These are phyloP conservation scores for Penicillium sp. DNA, from an alignment of 2,329 filamentous ascomycete genomes.

Conservation along the genomic window DNA sequence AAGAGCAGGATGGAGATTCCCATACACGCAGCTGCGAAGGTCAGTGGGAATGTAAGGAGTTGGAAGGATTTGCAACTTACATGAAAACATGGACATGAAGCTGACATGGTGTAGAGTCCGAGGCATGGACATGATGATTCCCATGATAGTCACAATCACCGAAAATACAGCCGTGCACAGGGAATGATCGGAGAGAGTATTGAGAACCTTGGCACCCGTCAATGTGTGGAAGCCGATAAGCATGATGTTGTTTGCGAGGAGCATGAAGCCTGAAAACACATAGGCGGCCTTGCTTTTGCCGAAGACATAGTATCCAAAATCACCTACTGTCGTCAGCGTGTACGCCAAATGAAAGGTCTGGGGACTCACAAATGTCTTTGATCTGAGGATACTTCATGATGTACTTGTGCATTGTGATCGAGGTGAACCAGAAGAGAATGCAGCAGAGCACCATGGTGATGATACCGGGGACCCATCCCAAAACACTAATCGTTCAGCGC, in stretches of 20 bases:
- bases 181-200: conserved; percentile 52
- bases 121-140: conserved; percentile 49
- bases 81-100: conserved; percentile 54
- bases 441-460: conserved; percentile 46
- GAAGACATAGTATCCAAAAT: conserved; percentile 52
- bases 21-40: conserved; percentile 45
- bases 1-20: conserved; percentile 53
- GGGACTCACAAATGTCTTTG: conserved; percentile 47
- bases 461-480: conserved; percentile 26
- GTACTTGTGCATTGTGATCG: conserved; percentile 54
- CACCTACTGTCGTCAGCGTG: conserved; percentile 25
- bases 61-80: conserved; percentile 13
- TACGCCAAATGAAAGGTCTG: neutral
- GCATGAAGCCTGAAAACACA: conserved; percentile 41
- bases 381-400: conserved; percentile 56
- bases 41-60: neutral
- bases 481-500: conserved; percentile 13
- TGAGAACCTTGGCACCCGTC: conserved; percentile 52
- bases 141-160: conserved; percentile 49
- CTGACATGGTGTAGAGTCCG: conserved; percentile 51
- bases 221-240: conserved; percentile 54
- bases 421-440: conserved; percentile 52
- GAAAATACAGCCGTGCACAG: conserved; percentile 53
- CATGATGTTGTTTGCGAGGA: conserved; percentile 55
- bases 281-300: conserved; percentile 48